Evolutionary conservation across 2,329 filamentous ascomycete genomes (phyloP), one percentile per base, ranked within the genome.

Genomic region (Fusarium verticillioides): DNA sequence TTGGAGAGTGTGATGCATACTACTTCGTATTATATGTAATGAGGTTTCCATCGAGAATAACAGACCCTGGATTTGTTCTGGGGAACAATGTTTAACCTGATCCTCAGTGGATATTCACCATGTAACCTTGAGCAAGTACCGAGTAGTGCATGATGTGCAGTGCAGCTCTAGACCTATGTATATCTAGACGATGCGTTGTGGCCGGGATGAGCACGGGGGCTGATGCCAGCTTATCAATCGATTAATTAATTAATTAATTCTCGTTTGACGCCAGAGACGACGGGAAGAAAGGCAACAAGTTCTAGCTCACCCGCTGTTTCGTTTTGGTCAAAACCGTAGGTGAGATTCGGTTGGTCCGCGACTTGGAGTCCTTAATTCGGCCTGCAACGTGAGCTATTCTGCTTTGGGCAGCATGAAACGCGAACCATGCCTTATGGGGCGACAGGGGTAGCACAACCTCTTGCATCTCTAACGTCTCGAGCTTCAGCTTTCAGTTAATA

Each of bases 381-480:
- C 64, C 49, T 72, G 68, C 60, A 72, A 74, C 68, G n/a, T 47
- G 39, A 56, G 65, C 72, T 69, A 75, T 59, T 26, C 68, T 37
- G 13, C 46, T 70, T 30, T 50, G 13, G 58, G 71, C 4, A 30
- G n/a, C 11, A 18, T 75, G 72, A 74, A 74, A 75, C 72, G 10
- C 5, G 16, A 52, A 26, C 57, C 50, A 66, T 63, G 28, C 69
- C 52, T 30, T 49, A 19, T 72, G 37, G 19, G 58, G 58, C 11
- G 59, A 65, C 34, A 56, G 56, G 46, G 42, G 56, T 15, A 21
- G 9, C 26, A 28, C 47, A 28, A 66, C 49, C 21, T 60, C 40
- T 60, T 60, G 39, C 63, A 66, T 66, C 63, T 76, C 62, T 63
- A 77, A 75, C 62, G 53, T 66, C 57, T 61, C 9, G 46, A 58